Percentiles rank a stretch among this genome's conserved stretches.
Evolutionary conservation across 345 rosid species (phyloP).

Genomic region (Orychophragmus violaceus): DNA sequence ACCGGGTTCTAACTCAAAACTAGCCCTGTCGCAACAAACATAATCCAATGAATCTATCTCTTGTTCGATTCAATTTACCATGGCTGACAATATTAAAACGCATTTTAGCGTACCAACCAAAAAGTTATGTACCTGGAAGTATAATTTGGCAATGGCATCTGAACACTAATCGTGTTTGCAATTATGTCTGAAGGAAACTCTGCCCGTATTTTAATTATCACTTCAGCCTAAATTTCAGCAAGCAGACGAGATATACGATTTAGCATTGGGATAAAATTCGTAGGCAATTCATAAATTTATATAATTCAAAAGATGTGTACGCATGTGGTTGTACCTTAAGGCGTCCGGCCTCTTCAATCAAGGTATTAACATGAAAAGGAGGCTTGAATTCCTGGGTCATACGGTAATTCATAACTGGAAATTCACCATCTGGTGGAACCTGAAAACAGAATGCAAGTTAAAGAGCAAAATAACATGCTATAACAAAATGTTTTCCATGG

Average conservation of each 20-base stretch:
- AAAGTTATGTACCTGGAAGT: slow-evolving; percentile 60
- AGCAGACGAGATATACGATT: neutral
- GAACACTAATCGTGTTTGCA: slow-evolving; percentile 72
- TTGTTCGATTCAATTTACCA: neutral
- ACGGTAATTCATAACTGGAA: slow-evolving; percentile 98
- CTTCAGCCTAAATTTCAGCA: slow-evolving; percentile 72
- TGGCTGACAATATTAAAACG: neutral
- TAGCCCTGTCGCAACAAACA: slow-evolving; percentile 47
- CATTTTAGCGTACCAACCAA: neutral
- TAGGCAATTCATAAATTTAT: neutral
- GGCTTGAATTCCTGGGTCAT: slow-evolving; percentile 99
- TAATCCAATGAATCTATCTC: neutral
- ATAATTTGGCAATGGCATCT: slow-evolving; percentile 93
- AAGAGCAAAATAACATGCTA: neutral
- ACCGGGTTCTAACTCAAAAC: slow-evolving; percentile 82
- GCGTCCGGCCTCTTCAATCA: slow-evolving; percentile 93
- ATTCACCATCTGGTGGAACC: slow-evolving; percentile 99
- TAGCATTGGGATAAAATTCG: neutral
- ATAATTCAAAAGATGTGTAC: neutral
- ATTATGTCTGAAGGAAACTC: slow-evolving; percentile 76
- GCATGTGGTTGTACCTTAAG: slow-evolving; percentile 50
- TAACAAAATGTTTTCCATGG: neutral
- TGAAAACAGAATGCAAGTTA: slow-evolving; percentile 34
- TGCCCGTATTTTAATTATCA: slow-evolving; percentile 71
- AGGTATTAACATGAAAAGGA: slow-evolving; percentile 83